Conservation (phyloP, 1,284 basidiomycete species). For the Ustilago bromivora region DNA sequence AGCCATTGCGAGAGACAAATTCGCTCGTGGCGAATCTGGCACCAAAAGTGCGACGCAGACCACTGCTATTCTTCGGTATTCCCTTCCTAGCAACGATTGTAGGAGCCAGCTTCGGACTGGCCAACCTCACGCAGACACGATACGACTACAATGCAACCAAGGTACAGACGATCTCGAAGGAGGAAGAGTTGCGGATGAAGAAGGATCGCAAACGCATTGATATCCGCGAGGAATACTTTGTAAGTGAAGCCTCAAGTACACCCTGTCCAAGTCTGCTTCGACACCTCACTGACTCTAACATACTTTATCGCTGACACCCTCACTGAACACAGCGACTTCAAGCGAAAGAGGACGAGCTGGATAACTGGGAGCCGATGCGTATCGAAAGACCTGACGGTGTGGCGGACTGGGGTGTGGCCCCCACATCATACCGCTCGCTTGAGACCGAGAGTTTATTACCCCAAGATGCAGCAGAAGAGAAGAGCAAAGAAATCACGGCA, state of each 20-base stretch:
- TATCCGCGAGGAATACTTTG: slow-evolving; percentile 92
- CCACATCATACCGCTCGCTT: slow-evolving; percentile 29
- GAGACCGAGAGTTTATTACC: slow-evolving; percentile 70
- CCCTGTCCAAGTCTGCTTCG: background rate
- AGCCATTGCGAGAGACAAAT: slow-evolving; percentile 42
- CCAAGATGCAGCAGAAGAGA: slow-evolving; percentile 23
- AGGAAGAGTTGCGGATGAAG: slow-evolving; percentile 85
- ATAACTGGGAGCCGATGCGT: slow-evolving; percentile 89
- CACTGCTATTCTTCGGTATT: slow-evolving; percentile 79
- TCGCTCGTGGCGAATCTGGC: slow-evolving; percentile 30
- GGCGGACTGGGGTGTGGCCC: slow-evolving; percentile 89
- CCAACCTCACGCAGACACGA: slow-evolving; percentile 86
- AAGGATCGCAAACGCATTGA: slow-evolving; percentile 87
- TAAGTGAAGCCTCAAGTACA: slow-evolving; percentile 28
- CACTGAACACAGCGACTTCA: slow-evolving; percentile 30
- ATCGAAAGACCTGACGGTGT: slow-evolving; percentile 84
- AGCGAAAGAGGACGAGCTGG: slow-evolving; percentile 78
- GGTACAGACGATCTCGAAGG: slow-evolving; percentile 80
- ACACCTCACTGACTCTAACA: slow-evolving; percentile 1
- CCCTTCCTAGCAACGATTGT: slow-evolving; percentile 90
- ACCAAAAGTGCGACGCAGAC: slow-evolving; percentile 69
- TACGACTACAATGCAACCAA: slow-evolving; percentile 89
- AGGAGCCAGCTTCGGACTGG: slow-evolving; percentile 85
- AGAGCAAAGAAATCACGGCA: slow-evolving; percentile 26
- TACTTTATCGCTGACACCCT: background rate